phyloP scores from a whole-genome alignment of 164 flowering plant genomes.

The Platanus orientalis region DNA sequence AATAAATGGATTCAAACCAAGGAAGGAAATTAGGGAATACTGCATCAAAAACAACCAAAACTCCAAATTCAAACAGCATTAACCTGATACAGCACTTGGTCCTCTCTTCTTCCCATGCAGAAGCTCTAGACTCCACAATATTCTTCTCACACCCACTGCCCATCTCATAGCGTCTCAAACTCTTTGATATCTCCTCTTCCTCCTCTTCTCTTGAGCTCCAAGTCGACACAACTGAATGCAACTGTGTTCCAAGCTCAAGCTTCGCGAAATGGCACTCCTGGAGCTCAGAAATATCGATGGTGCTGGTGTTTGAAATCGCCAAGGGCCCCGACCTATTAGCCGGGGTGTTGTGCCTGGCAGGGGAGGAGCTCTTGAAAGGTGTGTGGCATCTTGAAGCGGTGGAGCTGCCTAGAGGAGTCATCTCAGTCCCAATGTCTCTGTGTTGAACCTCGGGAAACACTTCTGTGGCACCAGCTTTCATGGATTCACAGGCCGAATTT shows the following conservation, averaged over 20 bases:
- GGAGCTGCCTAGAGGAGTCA: constrained; percentile 84
- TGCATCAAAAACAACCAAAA: background rate
- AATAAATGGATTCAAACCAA: too few relatives aligned
- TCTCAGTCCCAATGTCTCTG: constrained; percentile 82
- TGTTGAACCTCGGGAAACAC: constrained; percentile 41
- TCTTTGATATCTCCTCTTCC: constrained; percentile 77
- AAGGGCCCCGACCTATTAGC: constrained; percentile 67
- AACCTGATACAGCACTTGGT: constrained; percentile 66
- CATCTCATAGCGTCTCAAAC: constrained; percentile 64
- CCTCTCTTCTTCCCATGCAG: constrained; percentile 68
- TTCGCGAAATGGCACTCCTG: constrained; percentile 72
- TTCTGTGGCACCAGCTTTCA: constrained; percentile 29
- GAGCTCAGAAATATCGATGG: constrained; percentile 50
- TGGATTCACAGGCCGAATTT: constrained; percentile 26
- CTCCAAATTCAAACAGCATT: background rate
- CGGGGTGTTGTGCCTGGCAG: constrained; percentile 89
- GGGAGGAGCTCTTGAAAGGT: constrained; percentile 64
- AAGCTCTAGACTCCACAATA: constrained; percentile 42
- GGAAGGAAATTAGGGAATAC: background rate
- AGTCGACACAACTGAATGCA: constrained; percentile 48
- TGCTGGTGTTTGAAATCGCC: constrained; percentile 12
- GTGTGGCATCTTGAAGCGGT: constrained; percentile 69
- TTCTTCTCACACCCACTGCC: constrained; percentile 28
- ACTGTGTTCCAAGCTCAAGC: constrained; percentile 56
- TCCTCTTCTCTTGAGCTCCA: constrained; percentile 98